Evolutionary conservation across 2,329 filamentous ascomycete species (phyloP).

Genomic region (Phyllosticta citriasiana): DNA sequence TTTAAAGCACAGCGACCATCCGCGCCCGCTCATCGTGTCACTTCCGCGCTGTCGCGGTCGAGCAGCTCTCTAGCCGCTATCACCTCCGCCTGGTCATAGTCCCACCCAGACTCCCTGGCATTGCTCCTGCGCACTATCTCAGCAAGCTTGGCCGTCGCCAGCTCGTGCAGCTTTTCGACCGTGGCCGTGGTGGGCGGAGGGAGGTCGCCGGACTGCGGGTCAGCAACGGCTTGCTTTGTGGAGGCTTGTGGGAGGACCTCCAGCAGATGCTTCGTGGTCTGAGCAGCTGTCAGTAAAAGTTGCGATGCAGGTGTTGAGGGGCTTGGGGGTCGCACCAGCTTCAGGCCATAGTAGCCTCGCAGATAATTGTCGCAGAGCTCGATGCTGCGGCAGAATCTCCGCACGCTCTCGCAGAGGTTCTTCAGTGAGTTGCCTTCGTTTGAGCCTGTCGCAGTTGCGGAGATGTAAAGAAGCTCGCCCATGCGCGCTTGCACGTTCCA

Average conservation of each 20-base stretch:
- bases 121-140: constrained; percentile 62
- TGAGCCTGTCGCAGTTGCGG: constrained; percentile 30
- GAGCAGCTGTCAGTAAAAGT: neutral
- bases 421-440: constrained; percentile 29
- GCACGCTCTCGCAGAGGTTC: constrained; percentile 61
- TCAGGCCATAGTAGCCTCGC: constrained; percentile 85
- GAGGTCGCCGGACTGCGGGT: constrained; percentile 27
- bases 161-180: constrained; percentile 58
- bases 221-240: constrained; percentile 18
- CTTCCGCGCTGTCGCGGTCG: constrained; percentile 35
- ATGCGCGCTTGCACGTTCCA: constrained; percentile 93
- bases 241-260: constrained; percentile 18
- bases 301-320: neutral
- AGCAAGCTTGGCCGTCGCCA: constrained; percentile 62
- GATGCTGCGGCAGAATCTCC: constrained; percentile 80
- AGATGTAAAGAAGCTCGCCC: constrained; percentile 73
- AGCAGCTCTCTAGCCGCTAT: constrained; percentile 60
- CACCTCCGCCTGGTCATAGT: constrained; percentile 62
- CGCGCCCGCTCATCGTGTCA: neutral
- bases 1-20: neutral
- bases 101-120: constrained; percentile 57
- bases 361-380: constrained; percentile 92
- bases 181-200: constrained; percentile 47
- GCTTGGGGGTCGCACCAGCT: constrained; percentile 49
- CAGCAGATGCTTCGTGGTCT: constrained; percentile 15